These are phyloP conservation scores for Geotrichum australiense DNA, from an alignment of 1,139 yeast species.

Conservation along the genomic window DNA sequence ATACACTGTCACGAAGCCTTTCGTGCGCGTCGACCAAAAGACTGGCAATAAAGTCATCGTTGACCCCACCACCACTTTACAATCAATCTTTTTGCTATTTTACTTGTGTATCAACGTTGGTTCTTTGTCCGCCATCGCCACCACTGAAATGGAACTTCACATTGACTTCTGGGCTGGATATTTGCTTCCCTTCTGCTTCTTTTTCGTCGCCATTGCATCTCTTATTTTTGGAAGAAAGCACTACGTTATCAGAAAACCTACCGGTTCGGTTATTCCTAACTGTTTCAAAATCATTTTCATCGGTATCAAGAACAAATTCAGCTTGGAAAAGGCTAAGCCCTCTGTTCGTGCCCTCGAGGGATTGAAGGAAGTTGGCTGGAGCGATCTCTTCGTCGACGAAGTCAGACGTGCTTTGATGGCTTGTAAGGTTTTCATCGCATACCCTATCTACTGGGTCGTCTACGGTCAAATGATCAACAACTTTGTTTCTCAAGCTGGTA, in stretches of 20 bases:
- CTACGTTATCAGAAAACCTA: conserved; percentile 56
- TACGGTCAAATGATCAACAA: conserved; percentile 63
- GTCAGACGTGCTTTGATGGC: conserved; percentile 51
- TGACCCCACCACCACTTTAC: conserved; percentile 67
- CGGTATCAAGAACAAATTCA: conserved; percentile 44
- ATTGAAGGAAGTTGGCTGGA: conserved; percentile 45
- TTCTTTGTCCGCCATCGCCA: conserved; percentile 68
- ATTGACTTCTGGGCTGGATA: conserved; percentile 77
- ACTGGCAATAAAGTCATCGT: conserved; percentile 62
- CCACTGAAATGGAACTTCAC: conserved; percentile 62
- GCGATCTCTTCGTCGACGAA: conserved; percentile 57
- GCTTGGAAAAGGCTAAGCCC: conserved; percentile 52
- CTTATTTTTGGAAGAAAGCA: conserved; percentile 49
- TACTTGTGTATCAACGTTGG: conserved; percentile 80
- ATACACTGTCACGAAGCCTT: conserved; percentile 49
- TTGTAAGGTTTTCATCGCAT: conserved; percentile 56
- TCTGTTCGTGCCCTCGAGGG: conserved; percentile 38
- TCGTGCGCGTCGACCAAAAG: conserved; percentile 51
- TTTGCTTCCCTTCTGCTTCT: conserved; percentile 55
- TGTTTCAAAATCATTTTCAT: conserved; percentile 46
- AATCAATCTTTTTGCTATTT: conserved; percentile 68
- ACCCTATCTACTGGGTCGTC: conserved; percentile 61
- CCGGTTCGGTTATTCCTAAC: conserved; percentile 54
- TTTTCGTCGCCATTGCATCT: conserved; percentile 53
- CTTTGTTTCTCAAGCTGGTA: conserved; percentile 58